Conservation (phyloP, 2,329 filamentous ascomycete species). For the Fusarium poae region DNA sequence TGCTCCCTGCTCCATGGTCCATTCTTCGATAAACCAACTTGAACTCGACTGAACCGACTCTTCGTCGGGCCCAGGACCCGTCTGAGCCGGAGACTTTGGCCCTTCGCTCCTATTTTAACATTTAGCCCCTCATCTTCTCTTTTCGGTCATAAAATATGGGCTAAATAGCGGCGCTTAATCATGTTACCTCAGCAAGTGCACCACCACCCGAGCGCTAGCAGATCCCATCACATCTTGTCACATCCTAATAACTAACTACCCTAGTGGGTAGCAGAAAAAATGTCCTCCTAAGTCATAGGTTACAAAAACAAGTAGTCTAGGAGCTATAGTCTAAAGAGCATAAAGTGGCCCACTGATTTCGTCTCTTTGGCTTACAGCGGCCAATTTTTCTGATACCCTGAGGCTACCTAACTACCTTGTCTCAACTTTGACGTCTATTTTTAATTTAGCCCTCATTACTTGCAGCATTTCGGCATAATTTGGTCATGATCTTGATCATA, state of each 20-base stretch:
- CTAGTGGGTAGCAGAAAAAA: too few species aligned
- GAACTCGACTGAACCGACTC: slow-evolving; percentile 7
- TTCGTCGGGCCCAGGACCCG: slow-evolving; percentile 15
- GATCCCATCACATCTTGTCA: slow-evolving; percentile 42
- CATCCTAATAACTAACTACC: slow-evolving; percentile 25
- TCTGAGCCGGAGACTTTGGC: slow-evolving; percentile 33
- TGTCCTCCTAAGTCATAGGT: too few species aligned
- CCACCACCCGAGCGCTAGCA: slow-evolving; percentile 46
- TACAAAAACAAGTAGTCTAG: too few species aligned
- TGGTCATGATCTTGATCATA: slow-evolving; percentile 14
- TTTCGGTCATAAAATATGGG: slow-evolving; percentile 42
- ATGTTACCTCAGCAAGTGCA: slow-evolving; percentile 34
- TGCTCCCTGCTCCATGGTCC: slow-evolving; percentile 37
- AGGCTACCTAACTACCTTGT: too few species aligned
- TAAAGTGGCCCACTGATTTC: too few species aligned
- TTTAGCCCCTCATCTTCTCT: slow-evolving; percentile 25
- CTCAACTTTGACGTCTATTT: slow-evolving; percentile 50
- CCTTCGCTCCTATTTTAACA: slow-evolving; percentile 22
- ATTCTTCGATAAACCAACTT: slow-evolving; percentile 13
- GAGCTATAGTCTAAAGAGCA: too few species aligned
- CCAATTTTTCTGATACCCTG: too few species aligned
- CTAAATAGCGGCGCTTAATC: slow-evolving; percentile 51
- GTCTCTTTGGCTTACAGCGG: too few species aligned
- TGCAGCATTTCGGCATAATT: slow-evolving; percentile 39
- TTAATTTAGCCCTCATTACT: slow-evolving; percentile 52